phyloP scores from a whole-genome alignment of 1,284 basidiomycete genomes.

The Termitomyces sp. region DNA sequence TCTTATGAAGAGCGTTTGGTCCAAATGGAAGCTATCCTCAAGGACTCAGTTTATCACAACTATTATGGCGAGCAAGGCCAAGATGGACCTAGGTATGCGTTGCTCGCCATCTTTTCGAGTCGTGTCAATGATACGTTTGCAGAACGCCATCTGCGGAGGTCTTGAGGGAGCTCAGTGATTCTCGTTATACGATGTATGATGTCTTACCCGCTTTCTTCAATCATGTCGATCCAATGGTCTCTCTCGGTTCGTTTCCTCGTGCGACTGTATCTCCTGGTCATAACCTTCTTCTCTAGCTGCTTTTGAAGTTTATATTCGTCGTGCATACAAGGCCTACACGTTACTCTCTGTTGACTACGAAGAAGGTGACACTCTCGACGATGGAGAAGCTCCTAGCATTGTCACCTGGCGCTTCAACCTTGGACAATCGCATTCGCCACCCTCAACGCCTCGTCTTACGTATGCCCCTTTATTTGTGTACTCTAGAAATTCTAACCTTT shows the following conservation, averaged over 20 bases:
- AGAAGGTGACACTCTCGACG: slow-evolving; percentile 76
- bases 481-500: slow-evolving; percentile 9
- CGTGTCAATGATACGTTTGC: background rate
- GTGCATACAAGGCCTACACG: slow-evolving; percentile 94
- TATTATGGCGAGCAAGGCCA: slow-evolving; percentile 86
- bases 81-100: slow-evolving; percentile 46
- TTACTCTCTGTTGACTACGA: slow-evolving; percentile 92
- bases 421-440: slow-evolving; percentile 78
- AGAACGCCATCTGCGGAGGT: slow-evolving; percentile 82
- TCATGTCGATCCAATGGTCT: slow-evolving; percentile 79
- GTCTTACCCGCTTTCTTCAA: slow-evolving; percentile 96
- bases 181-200: slow-evolving; percentile 95
- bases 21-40: slow-evolving; percentile 95
- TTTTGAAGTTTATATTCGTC: slow-evolving; percentile 93
- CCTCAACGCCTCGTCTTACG: slow-evolving; percentile 78
- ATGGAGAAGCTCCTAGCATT: slow-evolving; percentile 74
- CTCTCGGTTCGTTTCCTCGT: slow-evolving; percentile 58
- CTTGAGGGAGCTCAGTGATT: slow-evolving; percentile 92
- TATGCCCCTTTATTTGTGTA: slow-evolving; percentile 33
- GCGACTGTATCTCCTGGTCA: background rate
- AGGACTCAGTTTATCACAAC: slow-evolving; percentile 79
- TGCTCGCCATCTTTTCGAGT: slow-evolving; percentile 1
- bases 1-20: slow-evolving; percentile 90
- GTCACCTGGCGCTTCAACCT: slow-evolving; percentile 94
- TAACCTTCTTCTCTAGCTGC: slow-evolving; percentile 56